Base-by-base conservation (phyloP, 192 early-diverging fungal genomes). In the Podila minutissima region DNA sequence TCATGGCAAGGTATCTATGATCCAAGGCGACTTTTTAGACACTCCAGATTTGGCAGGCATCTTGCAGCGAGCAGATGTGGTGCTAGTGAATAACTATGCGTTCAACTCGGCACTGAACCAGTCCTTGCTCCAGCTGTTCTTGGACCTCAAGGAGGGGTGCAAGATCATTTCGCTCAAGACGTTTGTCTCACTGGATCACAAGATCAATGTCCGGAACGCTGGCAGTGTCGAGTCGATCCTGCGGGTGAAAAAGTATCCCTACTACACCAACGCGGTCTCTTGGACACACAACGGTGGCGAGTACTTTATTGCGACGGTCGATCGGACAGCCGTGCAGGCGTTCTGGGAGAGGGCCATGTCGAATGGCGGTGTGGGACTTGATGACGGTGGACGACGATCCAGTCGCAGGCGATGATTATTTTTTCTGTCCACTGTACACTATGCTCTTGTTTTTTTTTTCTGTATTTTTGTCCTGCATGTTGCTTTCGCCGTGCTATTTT, bases 51-150 rank as follows among this genome's bases (percentile, higher is more conserved):
- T 95, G 3, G 87, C 91, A 46, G 83, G 86, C 31, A 86, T 93
- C n/a, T 85, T 99, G 61, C 86, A 88, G 19, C 74, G 82, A 2
- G 97, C 95, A 11, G 96, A 99, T 74, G 94, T 99, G 29, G 91
- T 99, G 41, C 92, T 99, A 78, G 95, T 97, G 72, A 98, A 98
- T 83, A 98, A 98, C 82, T 99, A 97, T 71, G 96, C 94, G 15
- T 99, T 98, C 83, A 91, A 92, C 69, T 89, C 93, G 32, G 82
- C 85, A 38, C 85, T 96, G 28, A 99, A 99, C 82, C 95, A 97
- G 62, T 82, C 82, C 9, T 87, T 98, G 62, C 69, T 95, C 49
- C 92, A 93, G 70, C 82, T 93, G 71, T 98, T 99, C 73, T 75
- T 99, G 74, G 97, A 99, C 82, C 86, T 98, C 32, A 95, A 96